phyloP scores from a whole-genome alignment of 2,329 filamentous ascomycete species.

The Elsinoe australis region DNA sequence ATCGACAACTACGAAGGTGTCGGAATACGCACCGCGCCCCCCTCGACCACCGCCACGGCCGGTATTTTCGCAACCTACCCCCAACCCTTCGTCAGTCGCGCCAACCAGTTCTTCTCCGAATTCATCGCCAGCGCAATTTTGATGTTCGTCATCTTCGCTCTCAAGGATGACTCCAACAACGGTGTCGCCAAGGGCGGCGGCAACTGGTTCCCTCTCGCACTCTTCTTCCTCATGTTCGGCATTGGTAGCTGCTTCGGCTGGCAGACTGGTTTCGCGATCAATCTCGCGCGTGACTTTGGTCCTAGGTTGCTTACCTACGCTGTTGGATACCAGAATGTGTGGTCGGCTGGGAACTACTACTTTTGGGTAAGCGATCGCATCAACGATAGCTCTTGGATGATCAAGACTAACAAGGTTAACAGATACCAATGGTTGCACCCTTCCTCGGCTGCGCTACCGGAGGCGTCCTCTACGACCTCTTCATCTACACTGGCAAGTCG shows the following conservation, averaged over 20 bases:
- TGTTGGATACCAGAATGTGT: conserved; percentile 56
- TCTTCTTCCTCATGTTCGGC: conserved; percentile 58
- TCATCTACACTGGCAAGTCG: conserved; percentile 46
- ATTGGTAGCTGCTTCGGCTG: conserved; percentile 59
- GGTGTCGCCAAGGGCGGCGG: conserved; percentile 37
- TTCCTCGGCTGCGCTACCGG: conserved; percentile 37
- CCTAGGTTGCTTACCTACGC: conserved; percentile 57
- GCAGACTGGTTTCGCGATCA: conserved; percentile 57
- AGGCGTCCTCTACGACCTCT: conserved; percentile 42
- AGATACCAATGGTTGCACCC: conserved; percentile 17
- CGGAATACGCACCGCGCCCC: conserved; percentile 22
- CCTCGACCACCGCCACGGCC: conserved; percentile 29
- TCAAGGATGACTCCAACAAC: conserved; percentile 43
- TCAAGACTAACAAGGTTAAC: neutral
- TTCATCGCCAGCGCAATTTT: conserved; percentile 56
- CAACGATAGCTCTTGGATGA: neutral
- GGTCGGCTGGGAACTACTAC: conserved; percentile 54
- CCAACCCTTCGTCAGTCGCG: conserved; percentile 50
- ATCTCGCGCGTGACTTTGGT: conserved; percentile 51
- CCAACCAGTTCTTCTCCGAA: conserved; percentile 55
- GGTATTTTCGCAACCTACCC: conserved; percentile 41
- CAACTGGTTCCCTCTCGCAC: conserved; percentile 46
- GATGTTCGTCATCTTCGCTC: conserved; percentile 59
- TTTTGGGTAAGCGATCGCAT: conserved; percentile 48
- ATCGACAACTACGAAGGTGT: conserved; percentile 18